Conservation (phyloP, 768 basidiomycete genomes). For the Lactarius pseudohatsudake region DNA sequence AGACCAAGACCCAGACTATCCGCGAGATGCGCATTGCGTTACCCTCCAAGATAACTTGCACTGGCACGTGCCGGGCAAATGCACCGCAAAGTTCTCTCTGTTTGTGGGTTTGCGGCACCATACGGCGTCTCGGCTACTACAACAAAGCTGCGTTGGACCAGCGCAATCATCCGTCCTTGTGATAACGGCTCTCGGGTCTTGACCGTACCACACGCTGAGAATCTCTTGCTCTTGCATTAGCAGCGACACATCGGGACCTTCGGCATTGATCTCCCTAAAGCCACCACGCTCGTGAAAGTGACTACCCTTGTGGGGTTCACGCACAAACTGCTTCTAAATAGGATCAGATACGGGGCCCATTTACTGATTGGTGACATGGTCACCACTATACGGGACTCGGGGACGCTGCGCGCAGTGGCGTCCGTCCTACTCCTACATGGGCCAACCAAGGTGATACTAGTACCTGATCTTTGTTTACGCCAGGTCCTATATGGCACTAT, state of each 20-base stretch:
- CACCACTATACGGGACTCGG: neutral
- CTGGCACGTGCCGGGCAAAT: neutral
- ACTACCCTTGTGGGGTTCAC: neutral
- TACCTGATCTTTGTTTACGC: neutral
- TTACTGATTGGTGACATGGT: neutral
- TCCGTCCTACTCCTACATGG: neutral
- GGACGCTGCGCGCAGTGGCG: neutral
- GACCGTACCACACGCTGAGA: neutral
- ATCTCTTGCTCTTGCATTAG: neutral
- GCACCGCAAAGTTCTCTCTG: neutral
- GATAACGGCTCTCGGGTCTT: neutral
- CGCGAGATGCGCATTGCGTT: neutral
- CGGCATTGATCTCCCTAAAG: neutral
- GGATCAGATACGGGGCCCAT: neutral
- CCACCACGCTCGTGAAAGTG: neutral
- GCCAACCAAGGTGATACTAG: neutral
- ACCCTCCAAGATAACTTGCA: neutral
- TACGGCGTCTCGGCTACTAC: neutral
- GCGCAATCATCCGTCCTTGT: neutral
- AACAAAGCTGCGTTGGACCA: neutral
- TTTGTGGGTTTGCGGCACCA: neutral
- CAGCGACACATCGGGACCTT: neutral
- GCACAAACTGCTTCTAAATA: neutral
- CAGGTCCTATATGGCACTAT: neutral
- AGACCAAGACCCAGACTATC: neutral